phyloP scores from a whole-genome alignment of 2,329 filamentous ascomycete genomes.

The Colletotrichum lentis region DNA sequence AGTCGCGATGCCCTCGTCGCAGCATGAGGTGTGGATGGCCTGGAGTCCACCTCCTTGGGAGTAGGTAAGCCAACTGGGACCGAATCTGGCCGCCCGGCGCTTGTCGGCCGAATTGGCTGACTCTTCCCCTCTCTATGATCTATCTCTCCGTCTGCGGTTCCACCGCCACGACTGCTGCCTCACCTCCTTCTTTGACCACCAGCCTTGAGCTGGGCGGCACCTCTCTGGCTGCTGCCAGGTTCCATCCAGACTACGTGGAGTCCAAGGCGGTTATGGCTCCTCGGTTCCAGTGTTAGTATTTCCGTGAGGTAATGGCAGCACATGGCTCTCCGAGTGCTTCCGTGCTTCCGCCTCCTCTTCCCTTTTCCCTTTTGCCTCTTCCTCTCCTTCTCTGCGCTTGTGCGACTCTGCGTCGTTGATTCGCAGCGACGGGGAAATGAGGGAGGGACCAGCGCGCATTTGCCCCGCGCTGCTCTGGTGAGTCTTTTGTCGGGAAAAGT shows the following conservation, averaged over 20 bases:
- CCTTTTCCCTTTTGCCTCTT: neutral
- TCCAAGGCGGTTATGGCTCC: conserved; percentile 18
- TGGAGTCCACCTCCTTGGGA: neutral
- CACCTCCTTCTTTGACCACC: conserved; percentile 10
- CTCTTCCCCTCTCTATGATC: neutral
- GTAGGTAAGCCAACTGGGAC: neutral
- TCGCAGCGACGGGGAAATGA: conserved; percentile 24
- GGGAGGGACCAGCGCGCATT: conserved; percentile 18
- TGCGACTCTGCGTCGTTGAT: conserved; percentile 9
- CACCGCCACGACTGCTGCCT: conserved; percentile 11
- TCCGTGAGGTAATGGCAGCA: conserved; percentile 44
- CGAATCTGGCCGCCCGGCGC: conserved; percentile 5
- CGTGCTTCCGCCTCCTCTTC: neutral
- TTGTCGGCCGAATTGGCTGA: neutral
- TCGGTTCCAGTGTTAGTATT: conserved; percentile 37
- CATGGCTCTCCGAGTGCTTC: conserved; percentile 15
- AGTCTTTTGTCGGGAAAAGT: conserved; percentile 31
- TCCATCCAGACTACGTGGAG: conserved; percentile 18
- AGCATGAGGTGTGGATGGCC: conserved; percentile 8
- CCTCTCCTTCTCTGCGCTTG: conserved; percentile 2
- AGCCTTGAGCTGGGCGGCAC: neutral
- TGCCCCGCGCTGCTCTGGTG: conserved; percentile 28
- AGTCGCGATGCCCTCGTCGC: neutral
- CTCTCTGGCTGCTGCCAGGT: conserved; percentile 15
- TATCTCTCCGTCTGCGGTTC: neutral